These are phyloP conservation scores for Aspergillaceae sp. DNA, from an alignment of 2,329 filamentous ascomycete species.

Conservation along the genomic window DNA sequence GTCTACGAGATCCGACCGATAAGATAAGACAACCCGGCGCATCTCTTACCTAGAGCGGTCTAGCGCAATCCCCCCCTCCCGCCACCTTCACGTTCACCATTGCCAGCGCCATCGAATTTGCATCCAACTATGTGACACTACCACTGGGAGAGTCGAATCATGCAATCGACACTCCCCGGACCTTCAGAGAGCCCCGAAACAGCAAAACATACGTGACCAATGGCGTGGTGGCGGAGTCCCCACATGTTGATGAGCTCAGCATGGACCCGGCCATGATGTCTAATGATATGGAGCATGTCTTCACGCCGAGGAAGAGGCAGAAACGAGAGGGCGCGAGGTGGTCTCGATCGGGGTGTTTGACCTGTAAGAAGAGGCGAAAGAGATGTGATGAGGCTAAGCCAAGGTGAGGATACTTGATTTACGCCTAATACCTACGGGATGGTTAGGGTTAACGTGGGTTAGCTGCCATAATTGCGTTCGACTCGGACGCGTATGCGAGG, in stretches of 20 bases:
- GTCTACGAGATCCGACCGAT: neutral
- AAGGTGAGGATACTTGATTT: constrained; percentile 13
- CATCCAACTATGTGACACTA: no score
- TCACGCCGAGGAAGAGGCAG: constrained; percentile 10
- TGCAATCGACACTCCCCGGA: no score
- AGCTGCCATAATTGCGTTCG: constrained; percentile 26
- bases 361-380: constrained; percentile 31
- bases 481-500: constrained; percentile 28
- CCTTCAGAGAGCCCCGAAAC: no score
- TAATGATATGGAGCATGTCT: neutral
- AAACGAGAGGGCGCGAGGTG: constrained; percentile 24
- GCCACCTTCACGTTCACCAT: neutral
- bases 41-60: neutral
- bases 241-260: no score
- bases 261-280: no score
- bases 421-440: neutral
- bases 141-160: no score
- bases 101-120: neutral
- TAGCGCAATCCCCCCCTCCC: neutral
- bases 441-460: neutral
- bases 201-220: no score
- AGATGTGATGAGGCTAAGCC: constrained; percentile 32
- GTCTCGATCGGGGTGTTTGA: constrained; percentile 34
- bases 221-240: no score
- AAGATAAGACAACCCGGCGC: constrained; percentile 1